phyloP scores from a whole-genome alignment of 331 rosid species.

The Pyrus hybrid region DNA sequence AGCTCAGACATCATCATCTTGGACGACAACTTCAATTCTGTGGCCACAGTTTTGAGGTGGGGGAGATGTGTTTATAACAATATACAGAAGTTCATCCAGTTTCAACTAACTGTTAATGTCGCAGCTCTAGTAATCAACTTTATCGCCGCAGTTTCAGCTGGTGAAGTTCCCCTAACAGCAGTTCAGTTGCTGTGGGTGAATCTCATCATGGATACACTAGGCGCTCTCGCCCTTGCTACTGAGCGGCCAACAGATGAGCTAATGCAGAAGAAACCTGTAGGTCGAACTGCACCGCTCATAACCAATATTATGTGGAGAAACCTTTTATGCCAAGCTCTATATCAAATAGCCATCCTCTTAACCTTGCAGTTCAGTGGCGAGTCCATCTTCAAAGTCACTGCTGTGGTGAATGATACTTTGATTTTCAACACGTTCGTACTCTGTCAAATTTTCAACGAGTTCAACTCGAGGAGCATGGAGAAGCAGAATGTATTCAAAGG shows the following conservation, averaged over 20 bases:
- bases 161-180: slow-evolving; percentile 76
- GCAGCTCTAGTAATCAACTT: slow-evolving; percentile 85
- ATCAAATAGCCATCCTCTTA: slow-evolving; percentile 43
- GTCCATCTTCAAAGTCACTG: slow-evolving; percentile 23
- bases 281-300: slow-evolving; percentile 68
- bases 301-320: slow-evolving; percentile 84
- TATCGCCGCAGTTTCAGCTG: slow-evolving; percentile 79
- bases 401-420: slow-evolving; percentile 51
- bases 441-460: slow-evolving; percentile 85
- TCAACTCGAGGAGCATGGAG: slow-evolving; percentile 78
- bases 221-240: slow-evolving; percentile 85
- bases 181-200: slow-evolving; percentile 88
- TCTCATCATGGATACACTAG: slow-evolving; percentile 83
- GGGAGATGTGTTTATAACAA: slow-evolving; percentile 84
- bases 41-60: slow-evolving; percentile 76
- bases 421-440: slow-evolving; percentile 56
- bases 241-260: slow-evolving; percentile 72
- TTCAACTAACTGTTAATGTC: slow-evolving; percentile 76
- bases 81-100: slow-evolving; percentile 83
- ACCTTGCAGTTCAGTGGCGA: slow-evolving; percentile 40
- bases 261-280: slow-evolving; percentile 61
- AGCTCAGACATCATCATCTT: slow-evolving; percentile 76
- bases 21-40: slow-evolving; percentile 74
- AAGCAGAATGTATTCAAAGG: slow-evolving; percentile 66
- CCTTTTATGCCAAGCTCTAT: slow-evolving; percentile 40